Evolutionary conservation across 169 alveolate species (phyloP).

Genomic region (Eimeria nieschulzi): DNA sequence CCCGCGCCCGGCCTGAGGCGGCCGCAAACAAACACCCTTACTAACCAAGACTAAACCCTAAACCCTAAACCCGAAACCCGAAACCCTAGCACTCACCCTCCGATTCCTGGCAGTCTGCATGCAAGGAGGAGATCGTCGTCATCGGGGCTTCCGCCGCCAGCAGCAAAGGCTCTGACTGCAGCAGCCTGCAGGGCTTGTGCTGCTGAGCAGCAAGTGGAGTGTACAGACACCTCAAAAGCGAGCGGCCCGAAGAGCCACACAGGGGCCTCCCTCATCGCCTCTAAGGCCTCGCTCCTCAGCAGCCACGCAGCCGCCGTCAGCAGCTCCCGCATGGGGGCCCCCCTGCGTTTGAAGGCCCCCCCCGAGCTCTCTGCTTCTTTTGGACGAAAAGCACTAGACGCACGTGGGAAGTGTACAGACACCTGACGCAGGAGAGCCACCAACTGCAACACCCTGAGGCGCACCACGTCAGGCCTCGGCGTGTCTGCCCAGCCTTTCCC

Average conservation of each 20-base stretch:
- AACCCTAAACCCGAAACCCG: slow-evolving; percentile 1
- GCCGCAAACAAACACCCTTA: too few species aligned
- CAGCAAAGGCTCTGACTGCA: background rate
- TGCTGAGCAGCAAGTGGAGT: background rate
- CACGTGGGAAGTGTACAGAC: background rate
- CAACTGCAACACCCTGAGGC: too few species aligned
- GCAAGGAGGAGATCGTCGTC: background rate
- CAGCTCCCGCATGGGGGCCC: slow-evolving; percentile 1
- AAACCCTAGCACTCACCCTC: background rate
- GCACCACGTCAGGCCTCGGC: background rate
- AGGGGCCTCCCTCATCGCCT: background rate
- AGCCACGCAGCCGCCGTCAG: background rate
- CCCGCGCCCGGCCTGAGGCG: too few species aligned
- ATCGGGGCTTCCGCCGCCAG: background rate
- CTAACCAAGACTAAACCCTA: background rate
- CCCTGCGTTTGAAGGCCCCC: background rate
- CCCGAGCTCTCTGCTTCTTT: background rate
- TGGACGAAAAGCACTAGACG: background rate
- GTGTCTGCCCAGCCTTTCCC: background rate
- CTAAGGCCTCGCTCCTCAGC: slow-evolving; percentile 16
- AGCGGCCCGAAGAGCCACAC: background rate
- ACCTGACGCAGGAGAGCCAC: background rate
- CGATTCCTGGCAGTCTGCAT: background rate
- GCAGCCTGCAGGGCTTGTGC: slow-evolving; percentile 10
- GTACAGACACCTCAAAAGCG: background rate